A percentile compares a stretch with the other conserved stretches of the same genome.
Evolutionary conservation across 352 stramenopile species (phyloP).

Genomic region (Pythium phragmitis): DNA sequence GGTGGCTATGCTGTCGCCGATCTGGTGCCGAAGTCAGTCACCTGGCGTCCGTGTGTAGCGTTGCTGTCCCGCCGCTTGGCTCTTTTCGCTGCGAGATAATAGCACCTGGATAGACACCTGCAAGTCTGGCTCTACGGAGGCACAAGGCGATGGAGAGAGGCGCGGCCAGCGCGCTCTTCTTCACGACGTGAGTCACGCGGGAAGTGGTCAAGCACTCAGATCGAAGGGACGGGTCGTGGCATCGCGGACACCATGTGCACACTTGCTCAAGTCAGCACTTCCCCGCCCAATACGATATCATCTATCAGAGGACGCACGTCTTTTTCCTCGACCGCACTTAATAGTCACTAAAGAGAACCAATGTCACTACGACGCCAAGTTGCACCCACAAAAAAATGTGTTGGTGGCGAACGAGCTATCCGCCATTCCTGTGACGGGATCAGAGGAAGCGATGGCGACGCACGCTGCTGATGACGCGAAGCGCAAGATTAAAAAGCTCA

Average conservation of each 20-base stretch:
- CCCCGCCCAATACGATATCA: conserved; percentile 2
- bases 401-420: conserved; percentile 26
- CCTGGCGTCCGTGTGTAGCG: too few species aligned
- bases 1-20: too few species aligned
- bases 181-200: neutral
- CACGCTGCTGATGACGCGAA: conserved; percentile 34
- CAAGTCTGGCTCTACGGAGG: too few species aligned
- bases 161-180: too few species aligned
- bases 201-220: neutral
- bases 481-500: conserved; percentile 88
- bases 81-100: too few species aligned
- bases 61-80: too few species aligned
- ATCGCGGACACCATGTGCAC: neutral
- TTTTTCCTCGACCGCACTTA: neutral
- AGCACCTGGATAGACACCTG: too few species aligned
- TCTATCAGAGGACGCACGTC: neutral
- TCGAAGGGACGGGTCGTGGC: too few species aligned
- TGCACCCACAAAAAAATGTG: conserved; percentile 15
- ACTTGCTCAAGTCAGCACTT: conserved; percentile 5
- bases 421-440: neutral
- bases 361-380: conserved; percentile 9
- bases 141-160: too few species aligned
- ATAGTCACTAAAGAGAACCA: neutral
- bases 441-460: conserved; percentile 14
- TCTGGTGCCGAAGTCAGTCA: too few species aligned